phyloP scores from a whole-genome alignment of 164 flowering plant species.

The Stephania yunnanensis region DNA sequence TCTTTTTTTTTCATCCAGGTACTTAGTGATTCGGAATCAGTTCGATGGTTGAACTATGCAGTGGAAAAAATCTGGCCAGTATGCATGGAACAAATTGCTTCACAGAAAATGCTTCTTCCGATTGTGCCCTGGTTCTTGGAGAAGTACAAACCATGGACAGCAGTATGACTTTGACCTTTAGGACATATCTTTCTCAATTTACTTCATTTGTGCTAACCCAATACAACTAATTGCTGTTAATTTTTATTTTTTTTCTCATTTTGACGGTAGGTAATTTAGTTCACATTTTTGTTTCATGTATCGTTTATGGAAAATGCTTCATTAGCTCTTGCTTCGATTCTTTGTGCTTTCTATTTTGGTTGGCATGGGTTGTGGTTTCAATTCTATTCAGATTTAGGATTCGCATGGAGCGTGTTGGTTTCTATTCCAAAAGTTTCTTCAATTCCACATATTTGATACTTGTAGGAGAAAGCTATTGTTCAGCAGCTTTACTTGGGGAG shows the following conservation, averaged over 20 bases:
- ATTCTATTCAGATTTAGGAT: not conserved
- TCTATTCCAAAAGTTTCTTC: not conserved
- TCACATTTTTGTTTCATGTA: not conserved
- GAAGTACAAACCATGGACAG: conserved; percentile 98
- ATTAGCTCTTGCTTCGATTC: not conserved
- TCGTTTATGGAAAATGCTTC: not conserved
- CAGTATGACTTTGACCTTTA: conserved; percentile 41
- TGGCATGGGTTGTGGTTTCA: not conserved
- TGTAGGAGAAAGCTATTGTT: conserved; percentile 63
- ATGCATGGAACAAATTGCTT: conserved; percentile 85
- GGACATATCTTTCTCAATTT: not conserved
- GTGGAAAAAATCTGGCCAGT: conserved; percentile 91
- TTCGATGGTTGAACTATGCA: conserved; percentile 85
- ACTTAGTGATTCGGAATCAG: conserved; percentile 87
- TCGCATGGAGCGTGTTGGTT: not conserved
- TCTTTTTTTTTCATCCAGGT: conserved; percentile 38
- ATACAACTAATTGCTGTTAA: not conserved
- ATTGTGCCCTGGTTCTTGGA: conserved; percentile 96
- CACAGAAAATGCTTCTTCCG: conserved; percentile 82
- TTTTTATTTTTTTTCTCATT: not conserved
- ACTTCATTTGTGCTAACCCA: not conserved
- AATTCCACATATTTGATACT: conserved; percentile 2
- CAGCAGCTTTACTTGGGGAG: conserved; percentile 86
- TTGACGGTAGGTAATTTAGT: not conserved
- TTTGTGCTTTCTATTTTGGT: not conserved